Evolutionary conservation across 2,329 filamentous ascomycete species (phyloP).

Genomic region (Exserohilum turcica): DNA sequence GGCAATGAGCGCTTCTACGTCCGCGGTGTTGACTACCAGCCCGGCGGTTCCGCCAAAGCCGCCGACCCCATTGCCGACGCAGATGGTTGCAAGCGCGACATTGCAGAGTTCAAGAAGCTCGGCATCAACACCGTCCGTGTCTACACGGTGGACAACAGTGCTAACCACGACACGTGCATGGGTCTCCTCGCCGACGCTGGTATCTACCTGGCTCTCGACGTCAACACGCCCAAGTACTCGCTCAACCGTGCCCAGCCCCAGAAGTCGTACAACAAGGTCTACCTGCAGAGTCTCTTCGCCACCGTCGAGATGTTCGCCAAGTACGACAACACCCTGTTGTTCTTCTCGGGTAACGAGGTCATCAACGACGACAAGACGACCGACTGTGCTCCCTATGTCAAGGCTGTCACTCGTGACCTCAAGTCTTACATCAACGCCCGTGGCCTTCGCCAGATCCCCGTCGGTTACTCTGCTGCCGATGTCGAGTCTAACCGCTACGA

Average conservation of each 20-base stretch:
- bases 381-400: slow-evolving; percentile 69
- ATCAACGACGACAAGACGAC: slow-evolving; percentile 69
- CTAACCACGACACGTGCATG: slow-evolving; percentile 86
- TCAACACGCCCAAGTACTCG: slow-evolving; percentile 90
- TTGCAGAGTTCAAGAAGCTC: slow-evolving; percentile 79
- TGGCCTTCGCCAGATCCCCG: slow-evolving; percentile 69
- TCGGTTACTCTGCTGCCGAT: slow-evolving; percentile 85
- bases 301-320: slow-evolving; percentile 82
- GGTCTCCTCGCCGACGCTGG: slow-evolving; percentile 75
- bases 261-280: slow-evolving; percentile 82
- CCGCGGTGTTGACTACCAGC: slow-evolving; percentile 69
- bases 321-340: slow-evolving; percentile 85
- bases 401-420: slow-evolving; percentile 77
- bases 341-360: slow-evolving; percentile 81
- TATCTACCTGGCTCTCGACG: slow-evolving; percentile 90
- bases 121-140: slow-evolving; percentile 91
- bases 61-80: slow-evolving; percentile 77
- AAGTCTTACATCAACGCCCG: slow-evolving; percentile 80
- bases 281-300: slow-evolving; percentile 84
- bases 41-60: slow-evolving; percentile 65
- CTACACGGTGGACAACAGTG: slow-evolving; percentile 88
- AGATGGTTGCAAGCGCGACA: slow-evolving; percentile 75
- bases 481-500: slow-evolving; percentile 83
- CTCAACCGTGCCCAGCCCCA: slow-evolving; percentile 77
- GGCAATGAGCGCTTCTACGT: slow-evolving; percentile 66